Conservation (phyloP, 78 protist genomes). For the Pigoraptor vietnamica region DNA sequence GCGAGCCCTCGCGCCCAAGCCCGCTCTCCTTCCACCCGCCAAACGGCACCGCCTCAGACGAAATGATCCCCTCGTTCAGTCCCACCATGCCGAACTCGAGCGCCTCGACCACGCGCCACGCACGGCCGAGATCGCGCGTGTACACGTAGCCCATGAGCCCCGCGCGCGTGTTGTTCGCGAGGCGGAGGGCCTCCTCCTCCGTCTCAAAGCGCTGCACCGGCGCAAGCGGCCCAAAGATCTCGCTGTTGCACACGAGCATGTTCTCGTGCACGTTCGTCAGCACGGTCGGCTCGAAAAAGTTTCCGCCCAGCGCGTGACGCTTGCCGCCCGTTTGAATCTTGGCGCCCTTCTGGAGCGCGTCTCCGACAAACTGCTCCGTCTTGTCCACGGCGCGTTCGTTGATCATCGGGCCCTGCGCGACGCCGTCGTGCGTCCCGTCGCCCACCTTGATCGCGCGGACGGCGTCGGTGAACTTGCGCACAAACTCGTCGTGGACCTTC, state of each 20-base stretch:
- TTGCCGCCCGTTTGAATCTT: not conserved
- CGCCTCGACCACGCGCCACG: constrained; percentile 37
- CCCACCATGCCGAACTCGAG: constrained; percentile 49
- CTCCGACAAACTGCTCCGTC: constrained; percentile 12
- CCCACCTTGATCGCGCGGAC: not conserved
- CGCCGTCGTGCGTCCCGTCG: constrained; percentile 10
- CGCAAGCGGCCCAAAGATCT: constrained; percentile 47
- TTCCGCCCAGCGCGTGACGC: not conserved
- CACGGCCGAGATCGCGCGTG: constrained; percentile 20
- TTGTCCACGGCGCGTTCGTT: constrained; percentile 18
- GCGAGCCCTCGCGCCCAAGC: constrained; percentile 48
- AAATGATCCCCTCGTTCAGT: constrained; percentile 41
- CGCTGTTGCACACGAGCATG: constrained; percentile 1
- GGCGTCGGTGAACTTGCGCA: not conserved
- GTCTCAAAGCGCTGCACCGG: constrained; percentile 2
- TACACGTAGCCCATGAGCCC: constrained; percentile 42
- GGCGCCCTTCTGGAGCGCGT: constrained; percentile 31
- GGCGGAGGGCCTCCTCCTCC: constrained; percentile 31
- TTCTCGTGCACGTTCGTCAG: not conserved
- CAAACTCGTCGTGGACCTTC: constrained; percentile 14
- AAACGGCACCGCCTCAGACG: constrained; percentile 45
- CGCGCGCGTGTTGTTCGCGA: constrained; percentile 29
- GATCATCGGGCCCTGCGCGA: constrained; percentile 46
- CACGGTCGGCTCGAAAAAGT: constrained; percentile 22
- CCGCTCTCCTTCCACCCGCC: constrained; percentile 55